These are phyloP conservation scores for Penicillium sp. DNA, from an alignment of 2,329 filamentous ascomycete genomes.

Conservation along the genomic window DNA sequence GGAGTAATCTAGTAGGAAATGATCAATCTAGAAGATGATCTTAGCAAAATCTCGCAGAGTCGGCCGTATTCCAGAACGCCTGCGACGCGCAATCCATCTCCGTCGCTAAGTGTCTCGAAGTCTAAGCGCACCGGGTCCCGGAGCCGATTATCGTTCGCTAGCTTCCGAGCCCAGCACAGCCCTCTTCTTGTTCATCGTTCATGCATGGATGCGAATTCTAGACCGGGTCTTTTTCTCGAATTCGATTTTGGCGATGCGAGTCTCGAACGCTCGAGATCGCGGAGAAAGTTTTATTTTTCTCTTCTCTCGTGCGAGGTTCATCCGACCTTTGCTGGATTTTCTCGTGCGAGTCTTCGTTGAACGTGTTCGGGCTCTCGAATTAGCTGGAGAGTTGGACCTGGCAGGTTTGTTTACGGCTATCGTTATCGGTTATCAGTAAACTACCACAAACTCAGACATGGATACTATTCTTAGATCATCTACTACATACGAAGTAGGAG, in stretches of 20 bases:
- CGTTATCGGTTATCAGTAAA: not conserved
- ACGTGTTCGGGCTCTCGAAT: not conserved
- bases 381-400: too few relatives aligned
- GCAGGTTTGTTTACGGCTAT: not conserved
- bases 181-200: not conserved
- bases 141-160: not conserved
- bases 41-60: not conserved
- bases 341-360: not conserved
- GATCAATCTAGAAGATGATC: not conserved
- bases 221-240: slow-evolving; percentile 1
- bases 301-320: not conserved
- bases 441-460: not conserved
- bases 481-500: not conserved
- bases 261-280: not conserved
- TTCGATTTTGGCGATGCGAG: not conserved
- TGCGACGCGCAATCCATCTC: not conserved
- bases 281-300: not conserved
- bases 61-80: not conserved
- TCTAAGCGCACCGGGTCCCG: not conserved
- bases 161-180: not conserved
- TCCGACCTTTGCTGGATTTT: not conserved
- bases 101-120: not conserved
- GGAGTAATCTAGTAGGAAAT: too few relatives aligned
- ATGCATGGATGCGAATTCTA: not conserved
- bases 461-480: not conserved